Base-by-base conservation (phyloP, 78 protist species). In the Cavenderia fasciculata region DNA sequence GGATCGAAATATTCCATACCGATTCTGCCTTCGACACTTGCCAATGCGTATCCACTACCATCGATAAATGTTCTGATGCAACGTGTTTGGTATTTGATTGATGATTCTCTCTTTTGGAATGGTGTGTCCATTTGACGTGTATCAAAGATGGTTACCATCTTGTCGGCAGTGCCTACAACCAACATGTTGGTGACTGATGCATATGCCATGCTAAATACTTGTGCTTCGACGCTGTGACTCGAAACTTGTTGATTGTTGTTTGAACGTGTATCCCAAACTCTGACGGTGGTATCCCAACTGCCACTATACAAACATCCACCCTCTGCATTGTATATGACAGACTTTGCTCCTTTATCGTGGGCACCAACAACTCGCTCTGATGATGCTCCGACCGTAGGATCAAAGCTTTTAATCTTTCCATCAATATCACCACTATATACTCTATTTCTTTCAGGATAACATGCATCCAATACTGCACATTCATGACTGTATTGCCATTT, bases 11-110 rank as follows among this genome's bases (percentile, higher is more conserved):
- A 97, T 76, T 97, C 98, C 72, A 97, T 93, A 4, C 96, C 97
- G 1, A 95, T 95, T 23, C 98, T 79, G 18, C 98, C 98, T n/a
- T 96, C 98, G 23, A 97, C 96, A 7, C 94, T 74, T 14, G 94
- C 61, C 34, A 98, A 70, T 12, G 95, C 98, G 44, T 79, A 97
- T 0, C 98, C 97, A 27, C 38, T 75, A 14, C 94, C 95, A 62
- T 94, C 77, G 0, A 89, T 86, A 41, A 43, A 73, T 33, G 85
- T 23, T 8, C 85, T 23, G 25, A 96, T 57, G 68, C 82, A 54
- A 31, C 99, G 66, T 7, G 97, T 97, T 59, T 96, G 99, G 57
- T 59, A 95, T 69, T 94, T 94, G 29, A 97, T 93, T 31, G 94
- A 61, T 0, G 97, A 93, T 44, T 96, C 97, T 21, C 99, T 57